These are phyloP conservation scores for Aspergillus olivimuriae DNA, from an alignment of 495 filamentous ascomycete species.

Conservation along the genomic window DNA sequence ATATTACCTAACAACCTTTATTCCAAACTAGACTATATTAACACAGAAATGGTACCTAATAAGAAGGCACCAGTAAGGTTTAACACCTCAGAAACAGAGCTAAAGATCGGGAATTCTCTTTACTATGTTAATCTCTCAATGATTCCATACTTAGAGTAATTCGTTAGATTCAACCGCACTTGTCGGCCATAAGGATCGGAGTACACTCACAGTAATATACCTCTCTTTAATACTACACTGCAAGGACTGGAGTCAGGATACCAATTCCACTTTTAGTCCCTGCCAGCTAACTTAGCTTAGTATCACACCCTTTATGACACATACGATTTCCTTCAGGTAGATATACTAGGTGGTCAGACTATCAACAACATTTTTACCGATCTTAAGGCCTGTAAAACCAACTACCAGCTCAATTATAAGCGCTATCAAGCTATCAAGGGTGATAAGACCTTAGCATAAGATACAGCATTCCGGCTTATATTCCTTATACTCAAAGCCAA, in stretches of 20 bases:
- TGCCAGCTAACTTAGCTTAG: not conserved
- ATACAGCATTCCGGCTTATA: too few relatives aligned
- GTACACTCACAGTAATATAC: not conserved
- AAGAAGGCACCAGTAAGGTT: not conserved
- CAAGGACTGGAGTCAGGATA: not conserved
- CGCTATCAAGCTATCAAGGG: too few relatives aligned
- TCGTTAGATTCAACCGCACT: not conserved
- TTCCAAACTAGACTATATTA: conserved; percentile 1
- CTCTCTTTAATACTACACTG: not conserved
- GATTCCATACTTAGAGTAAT: not conserved
- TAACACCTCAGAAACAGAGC: not conserved
- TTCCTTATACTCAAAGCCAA: too few relatives aligned
- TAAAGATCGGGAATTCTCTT: not conserved
- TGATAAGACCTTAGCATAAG: too few relatives aligned
- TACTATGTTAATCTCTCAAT: not conserved
- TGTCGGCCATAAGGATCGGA: not conserved
- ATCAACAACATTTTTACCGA: not conserved
- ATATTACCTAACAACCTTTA: conserved; percentile 30
- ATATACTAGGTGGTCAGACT: not conserved
- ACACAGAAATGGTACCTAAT: not conserved
- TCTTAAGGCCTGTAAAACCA: not conserved
- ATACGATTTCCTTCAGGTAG: not conserved
- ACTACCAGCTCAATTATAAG: not conserved
- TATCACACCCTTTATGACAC: not conserved
- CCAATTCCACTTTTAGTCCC: not conserved